Evolutionary conservation across 2,329 filamentous ascomycete species (phyloP).

Genomic region (Fusarium fujikuroi): DNA sequence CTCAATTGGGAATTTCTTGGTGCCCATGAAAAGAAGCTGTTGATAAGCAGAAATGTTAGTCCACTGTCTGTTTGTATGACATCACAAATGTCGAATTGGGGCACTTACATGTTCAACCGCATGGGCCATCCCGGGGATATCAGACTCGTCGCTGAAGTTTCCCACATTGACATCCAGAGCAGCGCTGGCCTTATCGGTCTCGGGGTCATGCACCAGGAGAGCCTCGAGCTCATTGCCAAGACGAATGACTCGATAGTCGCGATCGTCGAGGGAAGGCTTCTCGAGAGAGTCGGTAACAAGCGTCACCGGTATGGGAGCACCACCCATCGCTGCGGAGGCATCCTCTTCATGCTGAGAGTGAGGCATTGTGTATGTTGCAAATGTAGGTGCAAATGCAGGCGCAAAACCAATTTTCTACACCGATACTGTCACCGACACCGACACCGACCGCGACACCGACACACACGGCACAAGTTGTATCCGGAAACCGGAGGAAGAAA

Average conservation of each 20-base stretch:
- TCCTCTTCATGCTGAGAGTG: constrained; percentile 44
- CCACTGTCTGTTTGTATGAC: not conserved
- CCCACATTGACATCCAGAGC: constrained; percentile 96
- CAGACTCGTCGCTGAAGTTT: constrained; percentile 90
- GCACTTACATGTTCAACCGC: constrained; percentile 84
- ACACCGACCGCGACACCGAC: constrained; percentile 29
- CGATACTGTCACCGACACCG: constrained; percentile 17
- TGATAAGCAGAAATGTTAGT: constrained; percentile 20
- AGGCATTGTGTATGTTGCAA: constrained; percentile 44
- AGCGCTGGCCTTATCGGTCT: constrained; percentile 96
- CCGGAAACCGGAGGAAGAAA: constrained; percentile 19
- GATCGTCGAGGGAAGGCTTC: constrained; percentile 85
- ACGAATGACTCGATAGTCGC: constrained; percentile 86
- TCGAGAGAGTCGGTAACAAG: constrained; percentile 77
- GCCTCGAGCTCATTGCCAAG: constrained; percentile 90
- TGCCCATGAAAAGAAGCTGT: constrained; percentile 94
- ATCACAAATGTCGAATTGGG: not conserved
- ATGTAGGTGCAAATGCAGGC: constrained; percentile 4
- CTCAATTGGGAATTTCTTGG: constrained; percentile 94
- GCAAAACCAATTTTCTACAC: constrained; percentile 21
- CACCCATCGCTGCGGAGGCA: constrained; percentile 39
- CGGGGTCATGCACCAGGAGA: constrained; percentile 89
- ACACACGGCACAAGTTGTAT: constrained; percentile 10
- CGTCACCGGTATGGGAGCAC: constrained; percentile 46
- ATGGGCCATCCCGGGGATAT: constrained; percentile 95